phyloP scores from a whole-genome alignment of 2,329 filamentous ascomycete genomes.

The Alternaria panax region DNA sequence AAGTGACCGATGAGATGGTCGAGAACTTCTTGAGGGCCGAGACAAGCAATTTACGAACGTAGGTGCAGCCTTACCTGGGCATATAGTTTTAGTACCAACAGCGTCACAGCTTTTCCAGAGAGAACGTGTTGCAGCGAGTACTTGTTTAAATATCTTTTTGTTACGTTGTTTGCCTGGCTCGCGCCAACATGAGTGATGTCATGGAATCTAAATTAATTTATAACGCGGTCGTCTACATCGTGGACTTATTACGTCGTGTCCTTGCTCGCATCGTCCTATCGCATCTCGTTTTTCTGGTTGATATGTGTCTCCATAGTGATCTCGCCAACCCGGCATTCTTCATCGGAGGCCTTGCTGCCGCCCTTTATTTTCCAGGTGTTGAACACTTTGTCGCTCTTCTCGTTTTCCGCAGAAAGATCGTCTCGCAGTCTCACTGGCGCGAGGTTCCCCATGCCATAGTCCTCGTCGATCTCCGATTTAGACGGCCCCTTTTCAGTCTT shows the following conservation, averaged over 20 bases:
- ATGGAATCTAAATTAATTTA: constrained; percentile 6
- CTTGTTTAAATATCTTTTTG: background rate
- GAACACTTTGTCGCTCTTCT: constrained; percentile 36
- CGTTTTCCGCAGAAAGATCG: constrained; percentile 28
- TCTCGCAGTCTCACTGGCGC: constrained; percentile 39
- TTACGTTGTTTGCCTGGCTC: background rate
- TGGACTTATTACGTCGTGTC: background rate
- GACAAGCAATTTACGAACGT: constrained; percentile 19
- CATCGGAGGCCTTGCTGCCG: constrained; percentile 37
- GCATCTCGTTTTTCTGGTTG: constrained; percentile 27
- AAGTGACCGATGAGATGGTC: constrained; percentile 27
- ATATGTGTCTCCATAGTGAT: constrained; percentile 42
- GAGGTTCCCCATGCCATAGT: constrained; percentile 33
- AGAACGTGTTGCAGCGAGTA: background rate
- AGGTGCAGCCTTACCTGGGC: background rate
- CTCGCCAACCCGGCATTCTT: constrained; percentile 27
- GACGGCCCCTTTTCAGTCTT: constrained; percentile 29
- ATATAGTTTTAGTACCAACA: background rate
- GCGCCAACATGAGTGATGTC: constrained; percentile 11
- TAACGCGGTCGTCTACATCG: background rate
- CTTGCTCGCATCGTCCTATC: background rate
- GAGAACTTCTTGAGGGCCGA: constrained; percentile 32
- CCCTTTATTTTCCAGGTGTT: constrained; percentile 40
- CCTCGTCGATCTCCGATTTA: constrained; percentile 25
- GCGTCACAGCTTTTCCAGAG: background rate